A percentile compares a stretch with the other conserved stretches of the same genome.
These are phyloP conservation scores for Chrysosporium keratinophilum DNA, from an alignment of 2,329 filamentous ascomycete species.

Conservation along the genomic window DNA sequence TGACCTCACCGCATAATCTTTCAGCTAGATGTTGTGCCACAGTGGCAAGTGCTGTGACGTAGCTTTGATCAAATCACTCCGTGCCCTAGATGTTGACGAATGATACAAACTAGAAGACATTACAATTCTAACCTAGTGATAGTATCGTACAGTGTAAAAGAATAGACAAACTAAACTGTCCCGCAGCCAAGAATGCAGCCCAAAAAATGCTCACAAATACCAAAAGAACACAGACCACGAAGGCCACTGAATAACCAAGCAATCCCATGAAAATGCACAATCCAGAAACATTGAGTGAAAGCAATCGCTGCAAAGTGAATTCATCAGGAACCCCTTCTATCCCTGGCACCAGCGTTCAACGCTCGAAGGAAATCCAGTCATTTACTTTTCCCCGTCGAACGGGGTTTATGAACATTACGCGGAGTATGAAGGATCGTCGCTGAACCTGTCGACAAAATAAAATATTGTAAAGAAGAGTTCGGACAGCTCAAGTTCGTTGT, in stretches of 20 bases:
- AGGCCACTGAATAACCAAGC: conserved; percentile 1
- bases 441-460: not conserved
- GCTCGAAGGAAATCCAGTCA: not conserved
- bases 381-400: not conserved
- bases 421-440: too few relatives aligned
- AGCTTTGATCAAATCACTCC: not conserved
- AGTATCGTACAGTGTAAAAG: not conserved
- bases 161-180: not conserved
- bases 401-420: too few relatives aligned
- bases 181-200: not conserved
- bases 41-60: conserved; percentile 1
- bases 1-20: not conserved
- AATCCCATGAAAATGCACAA: not conserved
- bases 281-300: not conserved
- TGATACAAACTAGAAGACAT: not conserved
- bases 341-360: not conserved
- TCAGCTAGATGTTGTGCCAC: conserved; percentile 4
- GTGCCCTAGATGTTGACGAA: not conserved
- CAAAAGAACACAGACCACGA: not conserved
- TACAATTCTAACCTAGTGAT: not conserved
- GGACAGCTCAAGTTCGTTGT: not conserved
- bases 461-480: not conserved
- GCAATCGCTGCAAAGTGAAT: not conserved
- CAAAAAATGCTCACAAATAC: conserved; percentile 3
- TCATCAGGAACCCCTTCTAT: too few relatives aligned